Percentiles rank a stretch among this genome's conserved stretches.
phyloP scores from a whole-genome alignment of 306 rosid genomes.

The Oemleria cerasiformis region DNA sequence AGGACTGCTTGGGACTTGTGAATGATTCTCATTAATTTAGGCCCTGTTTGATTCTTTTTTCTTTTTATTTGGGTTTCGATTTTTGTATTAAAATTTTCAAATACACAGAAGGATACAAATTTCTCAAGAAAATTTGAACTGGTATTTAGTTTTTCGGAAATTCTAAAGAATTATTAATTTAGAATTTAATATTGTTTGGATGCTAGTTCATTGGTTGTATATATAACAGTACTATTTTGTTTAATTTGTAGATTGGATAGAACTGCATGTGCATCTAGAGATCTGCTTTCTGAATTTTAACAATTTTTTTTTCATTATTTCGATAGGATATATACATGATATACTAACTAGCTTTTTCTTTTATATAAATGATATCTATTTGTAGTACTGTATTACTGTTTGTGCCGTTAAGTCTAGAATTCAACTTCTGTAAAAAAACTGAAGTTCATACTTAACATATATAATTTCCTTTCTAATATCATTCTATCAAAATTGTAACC shows the following conservation, averaged over 20 bases:
- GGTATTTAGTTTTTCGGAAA: neutral
- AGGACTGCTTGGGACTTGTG: conserved; percentile 28
- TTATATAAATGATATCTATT: too few relatives aligned
- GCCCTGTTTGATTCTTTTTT: too few relatives aligned
- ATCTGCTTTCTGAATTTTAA: neutral
- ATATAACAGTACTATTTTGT: neutral
- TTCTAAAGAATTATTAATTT: neutral
- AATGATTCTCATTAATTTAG: conserved; percentile 12
- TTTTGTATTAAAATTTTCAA: neutral
- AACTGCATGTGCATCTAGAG: neutral
- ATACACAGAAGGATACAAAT: conserved; percentile 2
- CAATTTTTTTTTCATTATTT: too few relatives aligned
- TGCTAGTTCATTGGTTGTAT: neutral
- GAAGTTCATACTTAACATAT: too few relatives aligned
- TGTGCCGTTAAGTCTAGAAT: too few relatives aligned
- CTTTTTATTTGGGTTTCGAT: neutral
- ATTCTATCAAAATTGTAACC: too few relatives aligned
- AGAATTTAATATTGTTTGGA: neutral
- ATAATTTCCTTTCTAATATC: too few relatives aligned
- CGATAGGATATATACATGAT: too few relatives aligned
- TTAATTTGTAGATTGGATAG: neutral
- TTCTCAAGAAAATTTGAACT: conserved; percentile 5
- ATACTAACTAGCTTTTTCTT: too few relatives aligned
- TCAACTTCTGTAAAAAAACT: too few relatives aligned
- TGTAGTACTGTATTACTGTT: too few relatives aligned